Evolutionary conservation across 345 rosid genomes (phyloP).

Genomic region (Ceriops tagal): DNA sequence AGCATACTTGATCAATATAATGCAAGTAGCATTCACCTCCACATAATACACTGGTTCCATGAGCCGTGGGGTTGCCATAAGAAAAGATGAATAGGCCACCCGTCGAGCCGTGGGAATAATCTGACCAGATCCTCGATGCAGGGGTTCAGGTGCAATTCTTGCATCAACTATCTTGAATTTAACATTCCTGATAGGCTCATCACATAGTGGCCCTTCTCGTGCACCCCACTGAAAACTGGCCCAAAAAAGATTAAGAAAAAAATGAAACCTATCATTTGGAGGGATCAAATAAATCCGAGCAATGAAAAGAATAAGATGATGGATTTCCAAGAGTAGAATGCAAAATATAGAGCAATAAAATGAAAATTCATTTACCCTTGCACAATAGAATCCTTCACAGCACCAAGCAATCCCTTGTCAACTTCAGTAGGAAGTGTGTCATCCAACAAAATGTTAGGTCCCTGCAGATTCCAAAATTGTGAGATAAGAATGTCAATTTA

Average conservation of each 20-base stretch:
- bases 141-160: constrained; percentile 83
- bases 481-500: neutral
- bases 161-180: constrained; percentile 97
- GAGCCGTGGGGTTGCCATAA: constrained; percentile 94
- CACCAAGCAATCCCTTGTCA: constrained; percentile 72
- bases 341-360: too few species aligned
- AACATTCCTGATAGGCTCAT: constrained; percentile 94
- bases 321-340: neutral
- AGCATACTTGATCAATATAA: neutral
- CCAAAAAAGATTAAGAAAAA: constrained; percentile 10
- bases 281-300: constrained; percentile 10
- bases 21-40: constrained; percentile 50
- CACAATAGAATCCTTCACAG: constrained; percentile 92
- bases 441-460: constrained; percentile 86
- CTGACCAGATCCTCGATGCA: constrained; percentile 97
- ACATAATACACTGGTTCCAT: constrained; percentile 99
- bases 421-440: constrained; percentile 96
- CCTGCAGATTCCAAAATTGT: constrained; percentile 40
- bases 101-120: constrained; percentile 96
- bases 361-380: constrained; percentile 56
- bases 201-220: constrained; percentile 97
- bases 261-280: neutral
- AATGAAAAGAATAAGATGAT: constrained; percentile 4
- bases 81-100: constrained; percentile 89
- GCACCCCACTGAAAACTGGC: constrained; percentile 98